Percentiles rank a stretch among this genome's conserved stretches.
Conservation (phyloP, 768 basidiomycete genomes). For the Imleria badia region DNA sequence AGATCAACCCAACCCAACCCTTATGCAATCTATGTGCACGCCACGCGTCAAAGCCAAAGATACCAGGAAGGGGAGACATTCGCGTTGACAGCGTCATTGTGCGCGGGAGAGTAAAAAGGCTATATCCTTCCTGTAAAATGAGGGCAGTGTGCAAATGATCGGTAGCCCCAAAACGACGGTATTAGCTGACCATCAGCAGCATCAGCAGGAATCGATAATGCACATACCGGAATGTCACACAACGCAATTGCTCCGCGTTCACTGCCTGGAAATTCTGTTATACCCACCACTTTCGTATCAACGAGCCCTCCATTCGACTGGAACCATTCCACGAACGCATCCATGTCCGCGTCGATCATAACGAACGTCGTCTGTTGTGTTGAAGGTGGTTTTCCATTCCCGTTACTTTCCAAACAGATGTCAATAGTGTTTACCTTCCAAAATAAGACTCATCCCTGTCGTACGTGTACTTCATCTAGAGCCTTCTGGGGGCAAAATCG, state of each 20-base stretch:
- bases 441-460: neutral
- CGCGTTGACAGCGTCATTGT: conserved; percentile 72
- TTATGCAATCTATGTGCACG: conserved; percentile 52
- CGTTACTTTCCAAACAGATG: neutral
- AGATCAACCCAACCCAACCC: conserved; percentile 86
- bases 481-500: no score
- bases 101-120: conserved; percentile 82
- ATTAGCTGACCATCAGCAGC: neutral
- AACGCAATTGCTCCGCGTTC: conserved; percentile 79
- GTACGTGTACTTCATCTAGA: no score
- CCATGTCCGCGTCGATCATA: conserved; percentile 15
- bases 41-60: conserved; percentile 68
- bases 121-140: conserved; percentile 58
- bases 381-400: neutral
- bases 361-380: neutral
- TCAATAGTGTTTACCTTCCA: neutral
- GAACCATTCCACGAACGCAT: conserved; percentile 60
- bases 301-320: conserved; percentile 46
- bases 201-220: neutral
- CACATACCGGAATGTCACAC: conserved; percentile 65
- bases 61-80: conserved; percentile 63
- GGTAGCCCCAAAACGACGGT: neutral
- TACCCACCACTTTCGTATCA: conserved; percentile 45
- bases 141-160: neutral
- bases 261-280: conserved; percentile 47